Conservation (phyloP, 345 rosid genomes). For the Euphorbia peplus region DNA sequence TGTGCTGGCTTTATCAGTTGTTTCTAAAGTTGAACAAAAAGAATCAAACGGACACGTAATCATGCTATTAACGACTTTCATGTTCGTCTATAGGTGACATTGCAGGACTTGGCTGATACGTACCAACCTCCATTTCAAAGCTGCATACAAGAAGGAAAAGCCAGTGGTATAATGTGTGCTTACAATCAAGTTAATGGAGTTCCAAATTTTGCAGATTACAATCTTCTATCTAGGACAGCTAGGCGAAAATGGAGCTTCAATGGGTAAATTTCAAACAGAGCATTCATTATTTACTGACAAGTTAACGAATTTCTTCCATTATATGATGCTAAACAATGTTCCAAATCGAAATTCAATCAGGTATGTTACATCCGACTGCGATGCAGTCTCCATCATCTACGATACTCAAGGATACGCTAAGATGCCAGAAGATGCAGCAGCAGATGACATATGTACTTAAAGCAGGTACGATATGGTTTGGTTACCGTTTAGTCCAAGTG, state of each 20-base stretch:
- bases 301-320: not conserved
- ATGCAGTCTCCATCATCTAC: conserved; percentile 66
- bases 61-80: too few species aligned
- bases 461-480: conserved; percentile 60
- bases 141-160: conserved; percentile 29
- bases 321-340: not conserved
- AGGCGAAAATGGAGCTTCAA: conserved; percentile 67
- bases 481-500: too few species aligned
- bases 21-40: too few species aligned
- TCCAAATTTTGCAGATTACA: conserved; percentile 33
- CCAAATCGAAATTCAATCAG: conserved; percentile 29
- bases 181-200: conserved; percentile 37
- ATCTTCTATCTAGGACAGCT: conserved; percentile 28
- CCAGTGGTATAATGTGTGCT: conserved; percentile 30
- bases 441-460: conserved; percentile 68
- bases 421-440: conserved; percentile 78
- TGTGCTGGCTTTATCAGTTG: too few species aligned
- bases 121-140: conserved; percentile 32
- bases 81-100: conserved; percentile 17
- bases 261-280: conserved; percentile 41
- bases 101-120: conserved; percentile 29
- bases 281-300: not conserved
- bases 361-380: conserved; percentile 85
- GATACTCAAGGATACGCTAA: conserved; percentile 61
- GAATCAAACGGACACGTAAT: too few species aligned